These are phyloP conservation scores for Epichloe brachyelytri DNA, from an alignment of 2,329 filamentous ascomycete species.

Conservation along the genomic window DNA sequence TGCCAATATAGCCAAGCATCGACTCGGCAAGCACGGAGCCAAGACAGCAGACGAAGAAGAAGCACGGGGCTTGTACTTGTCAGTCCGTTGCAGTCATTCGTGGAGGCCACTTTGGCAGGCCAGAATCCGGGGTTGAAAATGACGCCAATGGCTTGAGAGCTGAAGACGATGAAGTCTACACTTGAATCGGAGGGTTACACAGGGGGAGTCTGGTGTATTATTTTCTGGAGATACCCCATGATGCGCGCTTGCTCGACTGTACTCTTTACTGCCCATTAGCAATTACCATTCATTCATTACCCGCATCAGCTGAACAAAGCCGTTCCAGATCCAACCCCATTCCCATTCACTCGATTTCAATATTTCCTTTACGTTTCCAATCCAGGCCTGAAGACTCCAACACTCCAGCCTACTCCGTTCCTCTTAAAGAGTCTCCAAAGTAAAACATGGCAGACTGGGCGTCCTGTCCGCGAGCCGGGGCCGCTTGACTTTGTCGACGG, in stretches of 20 bases:
- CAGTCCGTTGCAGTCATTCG: slow-evolving; percentile 12
- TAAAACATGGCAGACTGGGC: no score
- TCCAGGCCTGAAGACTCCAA: no score
- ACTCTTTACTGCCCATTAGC: background rate
- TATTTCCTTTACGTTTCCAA: no score
- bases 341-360: no score
- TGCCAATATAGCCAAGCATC: slow-evolving; percentile 27
- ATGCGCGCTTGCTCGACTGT: background rate
- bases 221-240: background rate
- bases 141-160: slow-evolving; percentile 6
- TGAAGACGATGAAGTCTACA: background rate
- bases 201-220: background rate
- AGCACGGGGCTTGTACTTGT: slow-evolving; percentile 12
- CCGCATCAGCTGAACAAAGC: no score
- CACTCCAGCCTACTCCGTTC: no score
- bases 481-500: background rate
- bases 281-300: background rate
- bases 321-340: background rate
- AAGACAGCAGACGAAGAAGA: slow-evolving; percentile 12
- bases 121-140: slow-evolving; percentile 22
- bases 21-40: slow-evolving; percentile 19
- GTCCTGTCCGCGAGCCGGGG: no score
- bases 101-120: slow-evolving; percentile 16
- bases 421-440: no score
- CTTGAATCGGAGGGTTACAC: background rate